Percentiles rank a stretch among this genome's conserved stretches.
Conservation (phyloP, 2,329 filamentous ascomycete species). For the Botrytis deweyae region DNA sequence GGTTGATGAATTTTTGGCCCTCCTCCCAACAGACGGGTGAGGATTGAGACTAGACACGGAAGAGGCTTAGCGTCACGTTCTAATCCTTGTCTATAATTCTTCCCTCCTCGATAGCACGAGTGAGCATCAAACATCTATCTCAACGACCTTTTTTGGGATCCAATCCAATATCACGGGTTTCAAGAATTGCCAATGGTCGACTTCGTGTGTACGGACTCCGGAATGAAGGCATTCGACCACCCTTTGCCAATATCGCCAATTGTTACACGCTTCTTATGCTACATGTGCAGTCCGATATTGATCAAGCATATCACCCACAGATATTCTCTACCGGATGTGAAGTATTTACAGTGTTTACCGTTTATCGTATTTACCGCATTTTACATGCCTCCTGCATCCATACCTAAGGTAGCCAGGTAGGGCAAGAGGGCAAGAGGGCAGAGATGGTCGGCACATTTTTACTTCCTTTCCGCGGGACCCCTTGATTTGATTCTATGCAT, state of each 20-base stretch:
- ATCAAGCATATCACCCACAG: background rate
- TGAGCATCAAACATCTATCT: slow-evolving; percentile 1
- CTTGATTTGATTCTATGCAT: slow-evolving; percentile 6
- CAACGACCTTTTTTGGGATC: slow-evolving; percentile 15
- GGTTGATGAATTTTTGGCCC: slow-evolving; percentile 19
- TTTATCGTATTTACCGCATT: background rate
- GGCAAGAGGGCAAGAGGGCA: background rate
- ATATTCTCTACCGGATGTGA: background rate
- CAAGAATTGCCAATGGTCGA: background rate
- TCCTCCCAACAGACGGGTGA: slow-evolving; percentile 23
- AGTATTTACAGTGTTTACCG: too few species aligned
- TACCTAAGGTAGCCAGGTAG: background rate
- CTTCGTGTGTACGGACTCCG: background rate
- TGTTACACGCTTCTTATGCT: background rate
- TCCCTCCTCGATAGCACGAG: slow-evolving; percentile 2
- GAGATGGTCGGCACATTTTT: background rate
- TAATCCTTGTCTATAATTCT: background rate
- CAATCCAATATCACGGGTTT: background rate
- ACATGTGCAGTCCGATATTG: background rate
- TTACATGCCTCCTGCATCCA: background rate
- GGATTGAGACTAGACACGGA: slow-evolving; percentile 7
- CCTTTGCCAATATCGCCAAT: background rate
- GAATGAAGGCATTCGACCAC: background rate
- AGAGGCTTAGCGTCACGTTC: background rate
- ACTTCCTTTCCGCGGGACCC: slow-evolving; percentile 2